A percentile compares a stretch with the other conserved stretches of the same genome.
Evolutionary conservation across 345 rosid species (phyloP).

Genomic region (Syzygium grande): DNA sequence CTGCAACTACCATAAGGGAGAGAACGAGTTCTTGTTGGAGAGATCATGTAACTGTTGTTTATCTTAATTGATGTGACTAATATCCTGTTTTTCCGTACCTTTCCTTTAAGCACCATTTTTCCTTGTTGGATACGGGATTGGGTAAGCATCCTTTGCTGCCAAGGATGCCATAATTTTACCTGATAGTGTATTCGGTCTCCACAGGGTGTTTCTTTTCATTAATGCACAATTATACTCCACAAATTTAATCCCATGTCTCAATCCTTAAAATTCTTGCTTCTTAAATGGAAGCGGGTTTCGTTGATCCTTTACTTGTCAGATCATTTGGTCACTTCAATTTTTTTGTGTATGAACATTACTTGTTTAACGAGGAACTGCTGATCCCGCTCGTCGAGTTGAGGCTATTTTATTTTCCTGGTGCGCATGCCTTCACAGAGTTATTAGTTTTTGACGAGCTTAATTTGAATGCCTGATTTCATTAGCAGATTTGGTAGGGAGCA

Average conservation of each 20-base stretch:
- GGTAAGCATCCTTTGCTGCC: neutral
- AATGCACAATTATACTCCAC: neutral
- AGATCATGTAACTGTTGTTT: neutral
- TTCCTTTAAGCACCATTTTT: neutral
- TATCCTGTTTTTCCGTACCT: neutral
- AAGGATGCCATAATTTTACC: neutral
- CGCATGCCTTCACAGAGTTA: neutral
- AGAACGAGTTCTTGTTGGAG: neutral
- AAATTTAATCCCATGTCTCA: neutral
- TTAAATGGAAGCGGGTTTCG: neutral
- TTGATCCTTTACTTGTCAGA: neutral
- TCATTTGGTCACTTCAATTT: neutral
- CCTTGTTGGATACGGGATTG: neutral
- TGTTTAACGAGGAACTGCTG: neutral
- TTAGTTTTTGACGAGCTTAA: neutral
- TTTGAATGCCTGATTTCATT: neutral
- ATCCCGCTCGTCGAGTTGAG: neutral
- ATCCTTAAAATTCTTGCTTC: neutral
- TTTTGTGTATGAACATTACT: neutral
- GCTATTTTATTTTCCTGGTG: neutral
- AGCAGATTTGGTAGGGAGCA: conserved; percentile 16
- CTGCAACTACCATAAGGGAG: neutral
- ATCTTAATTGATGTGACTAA: neutral
- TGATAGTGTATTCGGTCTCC: neutral
- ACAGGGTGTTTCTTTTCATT: neutral